phyloP scores from a whole-genome alignment of 805 yeast genomes.

The Kockiozyma suomiensis region DNA sequence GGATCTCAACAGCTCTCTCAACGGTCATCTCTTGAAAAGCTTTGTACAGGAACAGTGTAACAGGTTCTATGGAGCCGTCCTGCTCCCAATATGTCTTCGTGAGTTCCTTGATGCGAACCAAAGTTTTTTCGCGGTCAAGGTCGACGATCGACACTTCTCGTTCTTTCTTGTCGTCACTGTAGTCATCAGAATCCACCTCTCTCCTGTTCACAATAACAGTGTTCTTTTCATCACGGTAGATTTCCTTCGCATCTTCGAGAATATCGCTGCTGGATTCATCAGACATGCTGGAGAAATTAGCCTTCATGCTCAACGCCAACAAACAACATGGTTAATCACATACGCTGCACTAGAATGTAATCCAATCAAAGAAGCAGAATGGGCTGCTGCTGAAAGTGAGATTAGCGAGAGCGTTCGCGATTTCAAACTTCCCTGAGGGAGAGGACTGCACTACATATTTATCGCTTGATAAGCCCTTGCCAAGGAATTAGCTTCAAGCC shows the following conservation, averaged over 20 bases:
- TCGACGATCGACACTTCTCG: neutral
- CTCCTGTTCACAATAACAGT: neutral
- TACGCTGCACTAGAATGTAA: too few species aligned
- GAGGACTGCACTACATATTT: too few species aligned
- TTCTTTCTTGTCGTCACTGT: neutral
- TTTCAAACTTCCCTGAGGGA: too few species aligned
- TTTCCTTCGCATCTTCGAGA: neutral
- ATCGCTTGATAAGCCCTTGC: too few species aligned
- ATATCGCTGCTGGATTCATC: too few species aligned
- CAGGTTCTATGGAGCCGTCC: slow-evolving; percentile 8
- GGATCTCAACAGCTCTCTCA: neutral
- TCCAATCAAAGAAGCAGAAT: too few species aligned
- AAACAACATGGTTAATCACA: too few species aligned
- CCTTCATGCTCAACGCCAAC: too few species aligned
- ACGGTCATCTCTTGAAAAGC: neutral
- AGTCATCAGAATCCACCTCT: neutral
- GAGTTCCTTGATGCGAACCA: neutral
- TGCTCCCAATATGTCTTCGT: slow-evolving; percentile 2
- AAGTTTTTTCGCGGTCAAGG: neutral
- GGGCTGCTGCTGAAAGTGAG: too few species aligned
- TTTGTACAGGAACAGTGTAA: neutral
- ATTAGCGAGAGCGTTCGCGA: too few species aligned
- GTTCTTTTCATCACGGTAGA: neutral
- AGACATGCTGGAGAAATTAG: too few species aligned
- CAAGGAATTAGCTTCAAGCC: too few species aligned